A percentile compares a stretch with the other conserved stretches of the same genome.
These are phyloP conservation scores for Entophlyctis luteolus DNA, from an alignment of 192 early-diverging fungal species.

Conservation along the genomic window DNA sequence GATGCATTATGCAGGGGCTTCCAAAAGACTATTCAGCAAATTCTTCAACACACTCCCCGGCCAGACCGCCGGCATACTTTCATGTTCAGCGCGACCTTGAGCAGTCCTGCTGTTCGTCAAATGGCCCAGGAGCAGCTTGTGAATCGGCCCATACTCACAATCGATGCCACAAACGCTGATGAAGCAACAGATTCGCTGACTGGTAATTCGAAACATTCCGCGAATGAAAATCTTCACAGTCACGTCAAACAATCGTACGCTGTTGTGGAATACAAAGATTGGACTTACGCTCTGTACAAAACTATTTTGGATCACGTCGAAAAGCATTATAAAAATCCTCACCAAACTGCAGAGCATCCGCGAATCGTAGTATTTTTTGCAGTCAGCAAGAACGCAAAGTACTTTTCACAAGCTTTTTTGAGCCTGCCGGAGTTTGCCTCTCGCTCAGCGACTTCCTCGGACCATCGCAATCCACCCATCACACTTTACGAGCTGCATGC, in stretches of 20 bases:
- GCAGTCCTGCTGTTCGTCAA: slow-evolving; percentile 16
- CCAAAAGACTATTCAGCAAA: slow-evolving; percentile 14
- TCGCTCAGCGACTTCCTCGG: slow-evolving; percentile 25
- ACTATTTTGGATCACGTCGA: slow-evolving; percentile 45
- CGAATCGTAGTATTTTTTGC: slow-evolving; percentile 86
- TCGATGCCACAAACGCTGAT: background rate
- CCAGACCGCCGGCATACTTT: slow-evolving; percentile 71
- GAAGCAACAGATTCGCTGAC: background rate
- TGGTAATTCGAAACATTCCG: too few relatives aligned
- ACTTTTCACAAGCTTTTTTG: slow-evolving; percentile 62
- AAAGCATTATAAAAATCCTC: background rate
- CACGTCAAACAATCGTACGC: slow-evolving; percentile 77
- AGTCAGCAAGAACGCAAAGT: slow-evolving; percentile 67
- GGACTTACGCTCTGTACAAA: slow-evolving; percentile 59
- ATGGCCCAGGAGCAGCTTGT: slow-evolving; percentile 11
- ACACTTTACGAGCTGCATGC: slow-evolving; percentile 71
- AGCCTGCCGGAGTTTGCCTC: slow-evolving; percentile 26
- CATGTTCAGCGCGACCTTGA: slow-evolving; percentile 92
- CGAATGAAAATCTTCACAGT: slow-evolving; percentile 46
- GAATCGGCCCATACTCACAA: slow-evolving; percentile 15
- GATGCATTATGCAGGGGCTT: too few relatives aligned
- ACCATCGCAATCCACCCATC: background rate
- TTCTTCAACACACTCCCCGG: slow-evolving; percentile 60
- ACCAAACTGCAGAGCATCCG: background rate
- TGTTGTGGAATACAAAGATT: slow-evolving; percentile 57